Evolutionary conservation across 345 rosid species (phyloP).

Genomic region (Eucalyptus tenuipes): DNA sequence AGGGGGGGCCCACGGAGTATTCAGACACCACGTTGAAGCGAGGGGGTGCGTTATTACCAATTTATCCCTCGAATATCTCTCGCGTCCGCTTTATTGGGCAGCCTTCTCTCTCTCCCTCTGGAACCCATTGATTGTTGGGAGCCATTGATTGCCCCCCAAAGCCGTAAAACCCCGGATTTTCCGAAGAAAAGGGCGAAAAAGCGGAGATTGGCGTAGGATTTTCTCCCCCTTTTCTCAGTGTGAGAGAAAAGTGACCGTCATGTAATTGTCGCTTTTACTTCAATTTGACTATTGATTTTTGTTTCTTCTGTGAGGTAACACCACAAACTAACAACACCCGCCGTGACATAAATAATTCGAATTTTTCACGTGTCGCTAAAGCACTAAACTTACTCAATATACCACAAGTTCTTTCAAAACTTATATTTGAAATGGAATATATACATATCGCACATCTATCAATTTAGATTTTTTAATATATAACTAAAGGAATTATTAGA

Average conservation of each 20-base stretch:
- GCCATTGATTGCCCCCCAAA: not conserved
- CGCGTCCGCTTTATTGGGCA: not conserved
- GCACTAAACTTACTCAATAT: too few species aligned
- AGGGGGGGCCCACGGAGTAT: not conserved
- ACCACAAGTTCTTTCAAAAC: too few species aligned
- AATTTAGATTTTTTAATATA: not conserved
- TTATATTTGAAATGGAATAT: too few species aligned
- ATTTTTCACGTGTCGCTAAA: too few species aligned
- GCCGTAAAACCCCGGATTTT: not conserved
- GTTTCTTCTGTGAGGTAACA: too few species aligned
- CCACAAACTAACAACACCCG: too few species aligned
- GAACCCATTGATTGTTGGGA: not conserved
- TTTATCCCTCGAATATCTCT: not conserved
- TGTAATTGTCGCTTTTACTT: not conserved
- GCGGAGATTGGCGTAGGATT: not conserved
- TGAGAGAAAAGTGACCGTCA: not conserved
- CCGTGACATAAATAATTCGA: too few species aligned
- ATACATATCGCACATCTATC: fast-evolving
- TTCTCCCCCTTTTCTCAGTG: not conserved
- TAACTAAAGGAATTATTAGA: fast-evolving
- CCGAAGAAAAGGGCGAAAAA: not conserved
- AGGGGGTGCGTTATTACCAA: not conserved
- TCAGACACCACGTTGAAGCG: not conserved
- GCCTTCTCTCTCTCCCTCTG: not conserved
- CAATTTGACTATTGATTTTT: not conserved